Conservation (phyloP, 129 eudicot genomes). For the Centella asiatica region DNA sequence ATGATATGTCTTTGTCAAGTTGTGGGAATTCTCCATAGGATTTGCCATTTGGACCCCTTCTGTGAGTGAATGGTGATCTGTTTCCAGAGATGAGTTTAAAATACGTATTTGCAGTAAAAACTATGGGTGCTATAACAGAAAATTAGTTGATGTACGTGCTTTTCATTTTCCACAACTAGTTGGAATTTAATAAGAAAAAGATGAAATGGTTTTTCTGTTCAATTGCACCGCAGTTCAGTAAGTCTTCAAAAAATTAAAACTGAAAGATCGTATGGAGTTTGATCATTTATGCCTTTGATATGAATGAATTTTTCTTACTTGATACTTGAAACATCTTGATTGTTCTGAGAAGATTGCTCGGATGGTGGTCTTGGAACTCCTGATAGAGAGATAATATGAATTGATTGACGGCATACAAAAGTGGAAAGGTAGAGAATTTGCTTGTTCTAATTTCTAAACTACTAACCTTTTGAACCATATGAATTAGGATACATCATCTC, state of each 20-base stretch:
- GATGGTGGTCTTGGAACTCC: constrained; percentile 28
- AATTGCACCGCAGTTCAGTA: no score
- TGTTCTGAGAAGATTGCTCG: constrained; percentile 24
- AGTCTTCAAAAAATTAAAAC: no score
- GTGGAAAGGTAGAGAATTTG: neutral
- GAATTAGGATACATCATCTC: constrained; percentile 10
- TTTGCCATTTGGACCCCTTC: constrained; percentile 49
- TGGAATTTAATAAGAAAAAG: no score
- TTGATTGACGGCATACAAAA: neutral
- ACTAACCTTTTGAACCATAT: constrained; percentile 34
- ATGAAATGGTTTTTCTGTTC: no score
- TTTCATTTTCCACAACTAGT: neutral
- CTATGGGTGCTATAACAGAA: neutral
- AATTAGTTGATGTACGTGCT: neutral
- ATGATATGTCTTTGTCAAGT: constrained; percentile 58
- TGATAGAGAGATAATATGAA: constrained; percentile 13
- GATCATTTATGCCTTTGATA: no score
- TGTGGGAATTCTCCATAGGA: constrained; percentile 43
- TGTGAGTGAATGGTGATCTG: constrained; percentile 65
- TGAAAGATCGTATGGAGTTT: no score
- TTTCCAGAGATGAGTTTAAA: constrained; percentile 9
- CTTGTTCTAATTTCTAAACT: neutral
- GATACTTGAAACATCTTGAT: constrained; percentile 27
- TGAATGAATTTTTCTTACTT: constrained; percentile 47
- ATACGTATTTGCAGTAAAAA: neutral